Conservation (phyloP, 2,329 filamentous ascomycete genomes). For the Tricladium varicosporioides region DNA sequence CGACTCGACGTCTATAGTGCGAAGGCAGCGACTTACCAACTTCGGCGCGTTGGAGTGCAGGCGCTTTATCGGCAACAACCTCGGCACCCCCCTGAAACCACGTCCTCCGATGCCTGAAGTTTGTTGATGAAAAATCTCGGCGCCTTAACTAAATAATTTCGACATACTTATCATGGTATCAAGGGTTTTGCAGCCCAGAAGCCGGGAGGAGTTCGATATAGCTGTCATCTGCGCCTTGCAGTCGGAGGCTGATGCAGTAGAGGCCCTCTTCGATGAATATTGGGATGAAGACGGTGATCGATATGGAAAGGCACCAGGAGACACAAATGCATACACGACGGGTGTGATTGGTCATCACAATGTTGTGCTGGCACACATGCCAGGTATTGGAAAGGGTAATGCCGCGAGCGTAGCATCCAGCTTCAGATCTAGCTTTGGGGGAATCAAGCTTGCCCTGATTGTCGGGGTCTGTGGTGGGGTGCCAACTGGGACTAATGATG, state of each 20-base stretch:
- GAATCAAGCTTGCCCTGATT: conserved; percentile 35
- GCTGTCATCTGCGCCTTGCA: conserved; percentile 33
- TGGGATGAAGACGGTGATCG: conserved; percentile 22
- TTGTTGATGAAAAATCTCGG: no score
- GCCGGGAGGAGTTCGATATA: not conserved
- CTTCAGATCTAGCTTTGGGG: conserved; percentile 31
- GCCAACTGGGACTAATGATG: conserved; percentile 16
- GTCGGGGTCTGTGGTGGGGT: conserved; percentile 41
- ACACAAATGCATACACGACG: conserved; percentile 28
- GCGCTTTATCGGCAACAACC: no score
- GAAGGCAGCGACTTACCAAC: no score
- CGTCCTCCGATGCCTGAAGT: no score
- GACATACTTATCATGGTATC: not conserved
- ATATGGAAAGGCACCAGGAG: conserved; percentile 25
- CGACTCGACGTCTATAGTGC: no score
- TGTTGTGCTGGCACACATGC: conserved; percentile 35
- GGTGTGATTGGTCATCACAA: conserved; percentile 34
- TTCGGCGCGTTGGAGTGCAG: no score
- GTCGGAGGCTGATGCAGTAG: conserved; percentile 31
- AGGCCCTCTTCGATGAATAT: conserved; percentile 24
- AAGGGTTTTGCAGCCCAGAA: conserved; percentile 33
- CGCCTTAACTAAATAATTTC: no score
- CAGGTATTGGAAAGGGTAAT: conserved; percentile 34
- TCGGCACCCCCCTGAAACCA: no score
- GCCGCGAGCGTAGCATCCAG: conserved; percentile 33